Evolutionary conservation across 1,139 yeast species (phyloP), one percentile per base, ranked within the genome.

Genomic region (Cylindricascospora bacillispora): DNA sequence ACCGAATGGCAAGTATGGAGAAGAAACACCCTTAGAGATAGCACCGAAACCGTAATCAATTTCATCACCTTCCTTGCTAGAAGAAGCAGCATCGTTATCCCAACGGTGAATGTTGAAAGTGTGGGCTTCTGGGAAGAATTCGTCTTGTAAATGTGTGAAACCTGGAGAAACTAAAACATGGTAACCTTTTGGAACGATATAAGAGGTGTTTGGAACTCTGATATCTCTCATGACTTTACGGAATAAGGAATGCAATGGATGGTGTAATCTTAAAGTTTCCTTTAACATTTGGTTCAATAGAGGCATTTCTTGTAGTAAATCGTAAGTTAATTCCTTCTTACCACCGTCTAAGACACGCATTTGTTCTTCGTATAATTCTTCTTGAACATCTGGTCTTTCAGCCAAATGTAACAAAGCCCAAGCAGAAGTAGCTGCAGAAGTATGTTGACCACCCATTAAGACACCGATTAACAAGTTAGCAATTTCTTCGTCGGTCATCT

Each of bases 381-480:
- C 81, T 62, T 83, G 94, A 35, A 86, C 60, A 25, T 81, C 77
- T 25, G 93, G 93, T 43, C 71, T 65, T 48, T 78, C 92, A 43
- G 86, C 97, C 43, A 89, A 67, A 54, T 89, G 98, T 43, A 89
- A 68, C 53, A 89, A 65, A 49, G 74, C 74, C 98, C 98, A 89
- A 16, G 95, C 81, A 28, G 95, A 81, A 15, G 98, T 89, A 16
- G 97, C 71, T 28, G 97, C 93, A 44, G 94, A 80, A 18, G 99
- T 92, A 59, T 89, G 99, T 63, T 89, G 99, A 38, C 98, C 99
- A 46, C 98, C 99, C 99, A 89, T 89, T 40, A 92, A 68, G 33
- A 92, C 76, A 55, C 97, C 99, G 57, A 89, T 89, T 59, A 85
- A 66, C 55, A 92, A 66, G 59, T 86, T 80, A 25, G 97, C 93